Conservation (phyloP, 192 early-diverging fungal genomes). For the Anaeromyces robustus region DNA sequence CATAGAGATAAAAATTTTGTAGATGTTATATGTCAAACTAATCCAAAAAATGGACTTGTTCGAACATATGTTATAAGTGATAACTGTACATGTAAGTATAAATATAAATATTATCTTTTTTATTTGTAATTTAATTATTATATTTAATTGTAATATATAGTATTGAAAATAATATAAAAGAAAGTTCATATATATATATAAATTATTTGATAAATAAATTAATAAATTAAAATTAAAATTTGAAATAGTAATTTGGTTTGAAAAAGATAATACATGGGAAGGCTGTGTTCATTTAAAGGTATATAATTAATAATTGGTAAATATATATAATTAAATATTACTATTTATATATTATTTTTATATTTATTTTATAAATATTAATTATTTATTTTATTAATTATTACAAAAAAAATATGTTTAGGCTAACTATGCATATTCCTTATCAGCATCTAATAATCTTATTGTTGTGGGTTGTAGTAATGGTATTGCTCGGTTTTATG, state of each 20-base stretch:
- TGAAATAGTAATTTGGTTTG: background rate
- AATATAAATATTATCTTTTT: background rate
- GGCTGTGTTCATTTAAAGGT: background rate
- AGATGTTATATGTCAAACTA: constrained; percentile 23
- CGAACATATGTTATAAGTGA: background rate
- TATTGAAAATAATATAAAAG: no score
- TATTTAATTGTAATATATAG: background rate
- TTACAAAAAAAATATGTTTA: constrained; percentile 6
- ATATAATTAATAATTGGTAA: no score
- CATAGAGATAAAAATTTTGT: constrained; percentile 55
- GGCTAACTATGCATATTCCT: constrained; percentile 43
- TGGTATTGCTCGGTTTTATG: constrained; percentile 61
- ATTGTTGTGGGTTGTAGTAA: constrained; percentile 59
- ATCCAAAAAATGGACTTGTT: background rate
- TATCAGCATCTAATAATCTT: constrained; percentile 34
- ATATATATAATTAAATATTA: no score
- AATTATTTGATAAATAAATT: no score
- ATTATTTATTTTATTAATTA: no score
- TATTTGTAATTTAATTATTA: background rate
- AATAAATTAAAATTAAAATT: no score
- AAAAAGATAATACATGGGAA: background rate
- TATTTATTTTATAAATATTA: background rate
- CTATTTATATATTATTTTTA: background rate
- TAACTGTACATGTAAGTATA: background rate
- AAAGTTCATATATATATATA: no score